Evolutionary conservation across 345 rosid genomes (phyloP), one percentile per base, ranked within the genome.

Genomic region (Eucalyptus tenuipes): DNA sequence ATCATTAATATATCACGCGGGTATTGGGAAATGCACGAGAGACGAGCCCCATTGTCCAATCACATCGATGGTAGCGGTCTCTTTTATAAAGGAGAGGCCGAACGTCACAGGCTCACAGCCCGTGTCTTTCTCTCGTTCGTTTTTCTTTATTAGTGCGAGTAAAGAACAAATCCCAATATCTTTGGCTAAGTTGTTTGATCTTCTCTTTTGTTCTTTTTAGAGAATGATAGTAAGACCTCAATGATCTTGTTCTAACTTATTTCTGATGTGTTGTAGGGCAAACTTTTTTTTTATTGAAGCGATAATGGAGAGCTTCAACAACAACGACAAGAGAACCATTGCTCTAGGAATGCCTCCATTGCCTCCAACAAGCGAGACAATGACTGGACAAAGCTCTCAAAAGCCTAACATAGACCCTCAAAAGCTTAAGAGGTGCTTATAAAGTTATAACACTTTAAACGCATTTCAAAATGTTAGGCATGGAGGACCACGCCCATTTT

Each of bases 311-410:
- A 68, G 81, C 81, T 33, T 37, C 44, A 17, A 33, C 81, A 68
- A 17, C 81, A 68, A 68, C 81, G 44, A 33, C 81, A 68, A 10
- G 25, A 68, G 81, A 68, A 68, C 25, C 44, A 68, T 33, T 33
- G 80, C 24, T 68, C 44, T 8, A 68, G 80, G 80, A 33, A 68
- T 68, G 42, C 80, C 80, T 33, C 81, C 81, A 33, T 33, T 33
- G 81, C 81, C 81, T 37, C 81, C 81, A 33, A 68, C 81, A 68
- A 33, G 44, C 44, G 81, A 68, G 81, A 68, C 86, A 87, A 87
- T 87, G 94, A 91, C 92, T 91, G 90, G 86, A 84, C 33, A 40
- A 27, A 84, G 49, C 86, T 47, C 86, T 84, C 33, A 45, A 25
- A 68, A 33, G 44, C 90, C 42, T 64, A 85, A 33, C 52, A 84